A percentile compares a stretch with the other conserved stretches of the same genome.
Conservation (phyloP, 148 eudicot genomes). For the Oxyria digyna region DNA sequence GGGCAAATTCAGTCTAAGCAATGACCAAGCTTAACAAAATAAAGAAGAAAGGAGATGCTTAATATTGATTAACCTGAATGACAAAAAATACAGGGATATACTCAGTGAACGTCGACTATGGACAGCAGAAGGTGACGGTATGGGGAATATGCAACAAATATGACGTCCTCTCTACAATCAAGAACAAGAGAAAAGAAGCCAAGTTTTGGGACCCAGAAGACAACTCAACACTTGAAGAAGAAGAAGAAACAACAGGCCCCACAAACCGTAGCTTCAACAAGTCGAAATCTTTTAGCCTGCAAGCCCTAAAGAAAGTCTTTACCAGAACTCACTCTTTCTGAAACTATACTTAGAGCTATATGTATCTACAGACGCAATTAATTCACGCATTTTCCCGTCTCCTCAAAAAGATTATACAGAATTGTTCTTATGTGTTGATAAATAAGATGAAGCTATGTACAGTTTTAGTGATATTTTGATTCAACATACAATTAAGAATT, state of each 20-base stretch:
- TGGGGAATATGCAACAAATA: conserved; percentile 96
- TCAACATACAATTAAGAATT: not conserved
- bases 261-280: conserved; percentile 26
- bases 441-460: not conserved
- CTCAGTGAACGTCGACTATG: conserved; percentile 60
- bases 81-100: conserved; percentile 51
- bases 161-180: conserved; percentile 51
- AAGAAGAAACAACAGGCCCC: conserved; percentile 6
- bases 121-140: conserved; percentile 78
- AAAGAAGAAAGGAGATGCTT: too few species aligned
- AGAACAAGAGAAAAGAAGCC: conserved; percentile 70
- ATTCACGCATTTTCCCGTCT: too few species aligned
- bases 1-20: too few species aligned
- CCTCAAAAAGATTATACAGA: too few species aligned
- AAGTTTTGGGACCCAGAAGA: conserved; percentile 60
- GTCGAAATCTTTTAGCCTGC: conserved; percentile 43
- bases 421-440: not conserved
- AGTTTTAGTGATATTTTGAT: not conserved
- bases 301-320: conserved; percentile 60
- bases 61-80: too few species aligned
- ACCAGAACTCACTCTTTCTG: conserved; percentile 49
- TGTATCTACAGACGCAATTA: too few species aligned
- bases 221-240: conserved; percentile 18
- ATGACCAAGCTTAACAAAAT: too few species aligned
- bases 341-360: not conserved